Evolutionary conservation across 768 basidiomycete species (phyloP), one percentile per base, ranked within the genome.

Genomic region (Boletus sensibilis): DNA sequence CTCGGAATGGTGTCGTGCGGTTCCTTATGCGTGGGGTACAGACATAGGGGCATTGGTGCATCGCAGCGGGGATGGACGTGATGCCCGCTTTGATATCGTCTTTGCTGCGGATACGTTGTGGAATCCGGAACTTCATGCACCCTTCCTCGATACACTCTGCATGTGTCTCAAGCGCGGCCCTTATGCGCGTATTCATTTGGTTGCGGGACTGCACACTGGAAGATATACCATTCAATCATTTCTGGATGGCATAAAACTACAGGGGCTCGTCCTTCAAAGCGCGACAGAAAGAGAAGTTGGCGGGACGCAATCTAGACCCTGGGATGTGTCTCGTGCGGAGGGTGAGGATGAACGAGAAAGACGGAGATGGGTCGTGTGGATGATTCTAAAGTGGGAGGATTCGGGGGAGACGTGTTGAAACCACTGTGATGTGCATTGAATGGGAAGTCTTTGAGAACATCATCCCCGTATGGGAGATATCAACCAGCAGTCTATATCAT

Each of bases 101-200:
- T 58, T 90, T 23, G 87, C 88, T 0, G 85, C 89, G 13, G 90
- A 92, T 64, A 90, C 88, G 31, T 72, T 92, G 1, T 92, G 89
- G 90, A 88, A 90, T 64, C 69, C 85, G 4, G 82, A 83, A 23
- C 59, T 79, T 4, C 89, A 91, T 60, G 58, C 47, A 0, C 59
- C 77, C 11, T 83, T 90, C 51, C 70, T 88, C 37, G 67, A 77
- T 6, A 79, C 86, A 4, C 72, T 92, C 16, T 71, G 70, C 42
- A 53, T 61, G 57, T 81, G 81, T 18, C 75, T 90, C 34, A 74
- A 70, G 47, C 78, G 66, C 49, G 66, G 72, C 11, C 53, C 70
- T 2, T 58, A 73, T 38, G 74, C 88, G 31, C 80, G 87, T 11
- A 65, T 83, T 46, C 79, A 89, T 64, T 65, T 91, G n/a, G 78